Evolutionary conservation across 2,329 filamentous ascomycete genomes (phyloP).

Genomic region (Mycosphaerelloides madeirae): DNA sequence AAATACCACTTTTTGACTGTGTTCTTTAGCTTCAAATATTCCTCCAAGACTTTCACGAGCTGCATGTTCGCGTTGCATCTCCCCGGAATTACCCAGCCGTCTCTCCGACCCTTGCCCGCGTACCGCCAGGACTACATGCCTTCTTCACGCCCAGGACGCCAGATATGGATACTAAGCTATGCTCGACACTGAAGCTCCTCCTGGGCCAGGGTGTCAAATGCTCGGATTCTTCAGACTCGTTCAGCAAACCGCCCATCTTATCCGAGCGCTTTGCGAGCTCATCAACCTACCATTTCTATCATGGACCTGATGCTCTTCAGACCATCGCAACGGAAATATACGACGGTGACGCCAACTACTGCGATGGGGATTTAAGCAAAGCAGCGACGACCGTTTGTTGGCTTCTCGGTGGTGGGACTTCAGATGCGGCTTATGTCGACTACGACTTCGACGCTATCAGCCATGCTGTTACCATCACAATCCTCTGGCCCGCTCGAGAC

Average conservation of each 20-base stretch:
- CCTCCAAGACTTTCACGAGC: constrained; percentile 61
- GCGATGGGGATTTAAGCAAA: not conserved
- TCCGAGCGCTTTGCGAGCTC: constrained; percentile 59
- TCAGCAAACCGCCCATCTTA: constrained; percentile 43
- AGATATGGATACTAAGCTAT: constrained; percentile 43
- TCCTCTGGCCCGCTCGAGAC: constrained; percentile 6
- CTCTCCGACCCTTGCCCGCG: constrained; percentile 67
- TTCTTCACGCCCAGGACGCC: constrained; percentile 61
- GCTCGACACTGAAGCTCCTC: constrained; percentile 52
- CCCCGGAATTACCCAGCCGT: constrained; percentile 53
- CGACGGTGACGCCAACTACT: too few species aligned
- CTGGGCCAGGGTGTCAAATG: constrained; percentile 55
- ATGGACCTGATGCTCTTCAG: constrained; percentile 50
- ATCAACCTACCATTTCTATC: constrained; percentile 66
- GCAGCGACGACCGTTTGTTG: too few species aligned
- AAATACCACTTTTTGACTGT: constrained; percentile 1
- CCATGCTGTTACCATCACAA: constrained; percentile 57
- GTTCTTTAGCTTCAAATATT: constrained; percentile 51
- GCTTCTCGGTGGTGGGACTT: too few species aligned
- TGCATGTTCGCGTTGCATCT: constrained; percentile 77
- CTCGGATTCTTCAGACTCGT: constrained; percentile 34
- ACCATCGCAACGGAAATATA: not conserved
- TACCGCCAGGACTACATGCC: constrained; percentile 76
- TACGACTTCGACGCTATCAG: constrained; percentile 70
- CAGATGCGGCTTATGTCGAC: constrained; percentile 54